phyloP scores from a whole-genome alignment of 495 filamentous ascomycete genomes.

The Jackrogersella multiformis region DNA sequence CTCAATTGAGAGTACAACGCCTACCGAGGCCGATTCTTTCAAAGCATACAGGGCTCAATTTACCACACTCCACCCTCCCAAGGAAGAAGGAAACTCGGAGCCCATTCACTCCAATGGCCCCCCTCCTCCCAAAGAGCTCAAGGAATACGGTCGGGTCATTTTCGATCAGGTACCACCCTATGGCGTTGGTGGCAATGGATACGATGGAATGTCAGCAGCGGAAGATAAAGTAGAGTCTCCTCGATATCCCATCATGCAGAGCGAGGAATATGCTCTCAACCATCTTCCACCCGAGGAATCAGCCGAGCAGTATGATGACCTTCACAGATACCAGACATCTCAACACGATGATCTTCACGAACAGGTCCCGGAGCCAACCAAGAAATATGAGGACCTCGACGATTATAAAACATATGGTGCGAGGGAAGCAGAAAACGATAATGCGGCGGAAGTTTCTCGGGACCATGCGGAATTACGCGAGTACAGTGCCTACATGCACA shows the following conservation, averaged over 20 bases:
- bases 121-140: constrained; percentile 51
- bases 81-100: constrained; percentile 16
- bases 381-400: constrained; percentile 42
- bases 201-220: background rate
- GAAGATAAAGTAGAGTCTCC: background rate
- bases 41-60: constrained; percentile 53
- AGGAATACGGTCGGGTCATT: constrained; percentile 47
- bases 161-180: constrained; percentile 44
- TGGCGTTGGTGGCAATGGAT: background rate
- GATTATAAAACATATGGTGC: constrained; percentile 38
- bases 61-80: constrained; percentile 40
- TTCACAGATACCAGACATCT: constrained; percentile 37
- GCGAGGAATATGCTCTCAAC: constrained; percentile 47
- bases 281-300: constrained; percentile 44
- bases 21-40: constrained; percentile 33
- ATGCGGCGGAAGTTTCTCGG: constrained; percentile 5
- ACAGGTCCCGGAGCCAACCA: constrained; percentile 17
- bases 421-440: constrained; percentile 35
- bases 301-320: constrained; percentile 39
- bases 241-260: constrained; percentile 30
- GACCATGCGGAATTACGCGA: constrained; percentile 28
- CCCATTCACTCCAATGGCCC: constrained; percentile 49
- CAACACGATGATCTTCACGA: constrained; percentile 7
- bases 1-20: background rate
- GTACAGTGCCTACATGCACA: constrained; percentile 42